Base-by-base conservation (phyloP, 2,329 filamentous ascomycete genomes). In the Chrysosporium keratinophilum region DNA sequence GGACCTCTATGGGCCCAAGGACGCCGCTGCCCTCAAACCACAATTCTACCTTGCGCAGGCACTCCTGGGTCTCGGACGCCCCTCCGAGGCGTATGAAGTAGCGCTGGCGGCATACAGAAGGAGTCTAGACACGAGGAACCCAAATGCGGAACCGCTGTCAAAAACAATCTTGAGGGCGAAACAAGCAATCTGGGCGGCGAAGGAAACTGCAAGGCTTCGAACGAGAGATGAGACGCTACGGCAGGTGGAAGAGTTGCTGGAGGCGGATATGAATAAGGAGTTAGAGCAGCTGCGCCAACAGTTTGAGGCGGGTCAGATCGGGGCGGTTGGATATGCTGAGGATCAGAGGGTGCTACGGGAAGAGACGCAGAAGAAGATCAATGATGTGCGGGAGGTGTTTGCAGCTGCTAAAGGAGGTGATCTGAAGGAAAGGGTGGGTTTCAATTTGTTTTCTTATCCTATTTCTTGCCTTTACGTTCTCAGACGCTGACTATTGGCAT, bases 1-100 rank as follows among this genome's bases (percentile, higher is more conserved):
- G 48, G 77, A 81, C 56, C 76, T 94, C 5, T 74, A 80, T 61
- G 70, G 67, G 4, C 56, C 61, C 9, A 71, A 74, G 57, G 68
- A 67, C 28, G 74, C 78, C 17, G 71, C 72, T 44, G 82, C 79
- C 62, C 84, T 94, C 74, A 97, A 97, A 71, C 88, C 87, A 6
- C 80, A 82, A 64, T 94, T 85, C 69, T 87, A 89, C 65, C 79
- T 95, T 23, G 83, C 88, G 2, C 86, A 95, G 69, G 88, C 90
- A 0, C 83, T 94, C 60, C 75, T 95, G n/a, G 78, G 78, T 0
- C 76, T 95, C 1, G 76, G 81, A 49, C 80, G 85, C 60, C 83
- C 81, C 35, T 81, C 87, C 55, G 84, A 84, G 63, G 89, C 90
- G 0, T 77, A 94, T 12, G 70, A 76, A 0, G 81, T 81, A 55